Conservation (phyloP, 2,329 filamentous ascomycete species). For the Talaromyces sp. region DNA sequence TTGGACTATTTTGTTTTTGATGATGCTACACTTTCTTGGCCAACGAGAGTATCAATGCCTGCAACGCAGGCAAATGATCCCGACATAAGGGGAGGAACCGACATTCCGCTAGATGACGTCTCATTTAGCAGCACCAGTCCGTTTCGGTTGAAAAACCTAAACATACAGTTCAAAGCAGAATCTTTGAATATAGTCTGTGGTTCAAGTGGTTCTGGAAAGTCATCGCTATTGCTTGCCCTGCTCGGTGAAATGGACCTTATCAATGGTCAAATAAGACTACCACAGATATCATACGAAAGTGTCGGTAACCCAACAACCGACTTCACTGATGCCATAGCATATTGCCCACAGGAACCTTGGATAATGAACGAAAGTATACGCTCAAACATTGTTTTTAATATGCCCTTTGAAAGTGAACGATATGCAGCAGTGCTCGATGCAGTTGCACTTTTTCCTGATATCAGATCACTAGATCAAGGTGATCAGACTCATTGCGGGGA, state of each 20-base stretch:
- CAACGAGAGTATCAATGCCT: not conserved
- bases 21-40: conserved; percentile 10
- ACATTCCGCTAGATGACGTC: not conserved
- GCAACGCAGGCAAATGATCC: not conserved
- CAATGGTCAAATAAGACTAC: not conserved
- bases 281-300: not conserved
- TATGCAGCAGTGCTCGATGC: conserved; percentile 6
- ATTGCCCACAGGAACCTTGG: conserved; percentile 13
- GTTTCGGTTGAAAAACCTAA: not conserved
- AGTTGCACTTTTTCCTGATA: not conserved
- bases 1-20: not conserved
- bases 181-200: conserved; percentile 4
- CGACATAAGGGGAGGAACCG: not conserved
- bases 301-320: not conserved
- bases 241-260: conserved; percentile 13
- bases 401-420: not conserved
- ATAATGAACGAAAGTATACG: conserved; percentile 7
- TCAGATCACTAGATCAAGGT: not conserved
- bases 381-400: conserved; percentile 5
- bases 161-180: not conserved
- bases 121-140: not conserved
- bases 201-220: conserved; percentile 10
- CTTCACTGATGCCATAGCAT: not conserved
- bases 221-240: conserved; percentile 6
- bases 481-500: not conserved